phyloP scores from a whole-genome alignment of 2,329 filamentous ascomycete species.

The Magnaporthales sp. region DNA sequence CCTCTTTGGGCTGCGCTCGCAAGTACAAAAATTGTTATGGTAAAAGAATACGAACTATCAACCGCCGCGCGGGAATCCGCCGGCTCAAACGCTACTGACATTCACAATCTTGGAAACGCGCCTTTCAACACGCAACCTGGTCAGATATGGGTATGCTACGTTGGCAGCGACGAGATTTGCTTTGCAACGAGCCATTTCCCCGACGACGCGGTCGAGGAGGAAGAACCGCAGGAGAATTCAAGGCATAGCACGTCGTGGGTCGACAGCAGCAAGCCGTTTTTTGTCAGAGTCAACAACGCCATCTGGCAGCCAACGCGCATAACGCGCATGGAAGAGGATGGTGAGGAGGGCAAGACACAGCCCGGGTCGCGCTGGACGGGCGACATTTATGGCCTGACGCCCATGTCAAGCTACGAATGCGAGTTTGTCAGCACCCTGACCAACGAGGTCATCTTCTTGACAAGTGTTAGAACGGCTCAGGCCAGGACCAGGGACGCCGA shows the following conservation, averaged over 20 bases:
- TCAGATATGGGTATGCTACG: constrained; percentile 74
- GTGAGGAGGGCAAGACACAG: constrained; percentile 10
- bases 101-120: constrained; percentile 68
- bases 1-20: constrained; percentile 91
- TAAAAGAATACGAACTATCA: constrained; percentile 83
- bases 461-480: constrained; percentile 58
- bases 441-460: constrained; percentile 58
- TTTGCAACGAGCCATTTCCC: constrained; percentile 65
- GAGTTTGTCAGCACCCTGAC: constrained; percentile 66
- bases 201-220: constrained; percentile 29
- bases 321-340: constrained; percentile 27
- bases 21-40: constrained; percentile 92
- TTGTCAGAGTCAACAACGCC: constrained; percentile 69
- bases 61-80: constrained; percentile 65
- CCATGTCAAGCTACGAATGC: constrained; percentile 68
- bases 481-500: constrained; percentile 35
- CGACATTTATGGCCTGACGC: constrained; percentile 59
- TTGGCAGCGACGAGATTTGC: constrained; percentile 68
- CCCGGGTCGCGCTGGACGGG: constrained; percentile 57
- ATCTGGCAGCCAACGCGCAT: constrained; percentile 74
- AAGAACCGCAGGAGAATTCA: constrained; percentile 15
- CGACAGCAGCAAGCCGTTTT: constrained; percentile 67
- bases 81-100: constrained; percentile 66
- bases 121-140: constrained; percentile 62
- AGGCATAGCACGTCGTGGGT: constrained; percentile 37